These are phyloP conservation scores for Zizania palustris DNA, from an alignment of 202 grass and related monocot species.

Conservation along the genomic window DNA sequence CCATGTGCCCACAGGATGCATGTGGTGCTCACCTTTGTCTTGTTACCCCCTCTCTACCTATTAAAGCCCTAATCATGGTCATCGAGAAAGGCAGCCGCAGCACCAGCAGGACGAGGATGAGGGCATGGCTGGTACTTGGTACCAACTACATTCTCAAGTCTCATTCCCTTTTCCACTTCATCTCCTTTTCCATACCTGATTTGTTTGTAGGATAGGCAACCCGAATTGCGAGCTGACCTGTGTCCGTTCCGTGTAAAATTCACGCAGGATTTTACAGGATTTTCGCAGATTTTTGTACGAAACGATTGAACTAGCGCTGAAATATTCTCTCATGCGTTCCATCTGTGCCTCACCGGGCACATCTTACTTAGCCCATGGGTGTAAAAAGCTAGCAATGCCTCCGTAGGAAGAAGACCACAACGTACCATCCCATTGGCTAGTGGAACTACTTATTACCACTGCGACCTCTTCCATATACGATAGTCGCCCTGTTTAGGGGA, in stretches of 20 bases:
- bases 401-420: neutral
- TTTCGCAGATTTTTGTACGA: neutral
- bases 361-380: conserved; percentile 2
- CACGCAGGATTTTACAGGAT: neutral
- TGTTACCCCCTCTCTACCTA: conserved; percentile 14
- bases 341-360: neutral
- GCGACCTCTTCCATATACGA: too few relatives aligned
- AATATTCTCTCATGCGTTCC: neutral
- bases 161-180: neutral
- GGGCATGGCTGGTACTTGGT: neutral
- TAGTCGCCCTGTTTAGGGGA: too few relatives aligned
- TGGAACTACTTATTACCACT: conserved; percentile 26
- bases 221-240: too few relatives aligned
- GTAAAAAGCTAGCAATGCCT: conserved; percentile 3
- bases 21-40: conserved; percentile 35
- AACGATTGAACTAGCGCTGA: neutral
- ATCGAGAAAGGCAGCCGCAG: conserved; percentile 41
- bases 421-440: conserved; percentile 10
- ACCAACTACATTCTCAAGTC: neutral
- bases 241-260: too few relatives aligned
- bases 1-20: conserved; percentile 12
- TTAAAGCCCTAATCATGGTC: conserved; percentile 54
- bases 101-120: neutral
- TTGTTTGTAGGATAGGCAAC: neutral
- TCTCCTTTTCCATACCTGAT: neutral